These are phyloP conservation scores for Calonectria multiphialidica DNA, from an alignment of 2,329 filamentous ascomycete genomes.

Conservation along the genomic window DNA sequence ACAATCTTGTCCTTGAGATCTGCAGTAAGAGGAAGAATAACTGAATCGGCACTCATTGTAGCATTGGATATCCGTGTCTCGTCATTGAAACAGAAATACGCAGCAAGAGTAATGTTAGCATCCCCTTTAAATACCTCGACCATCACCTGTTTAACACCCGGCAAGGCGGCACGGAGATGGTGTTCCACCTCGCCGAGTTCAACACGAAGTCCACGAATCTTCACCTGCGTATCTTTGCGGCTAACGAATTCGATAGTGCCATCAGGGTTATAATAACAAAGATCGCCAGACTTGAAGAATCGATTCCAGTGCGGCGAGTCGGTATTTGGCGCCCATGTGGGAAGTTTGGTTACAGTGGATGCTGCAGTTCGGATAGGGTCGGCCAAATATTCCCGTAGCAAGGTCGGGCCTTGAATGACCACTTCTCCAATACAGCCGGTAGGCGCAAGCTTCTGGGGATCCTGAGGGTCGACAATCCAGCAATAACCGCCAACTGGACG, in stretches of 20 bases:
- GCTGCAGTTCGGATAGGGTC: neutral
- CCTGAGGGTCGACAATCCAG: neutral
- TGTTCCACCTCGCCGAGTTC: constrained; percentile 31
- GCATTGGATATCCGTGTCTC: neutral
- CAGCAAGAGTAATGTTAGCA: constrained; percentile 4
- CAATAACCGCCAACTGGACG: too few species aligned
- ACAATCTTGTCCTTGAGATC: neutral
- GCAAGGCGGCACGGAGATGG: constrained; percentile 4
- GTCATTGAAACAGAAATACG: constrained; percentile 8
- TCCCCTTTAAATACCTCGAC: constrained; percentile 9
- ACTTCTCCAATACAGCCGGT: neutral
- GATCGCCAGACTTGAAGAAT: constrained; percentile 39
- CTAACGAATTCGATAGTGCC: too few species aligned
- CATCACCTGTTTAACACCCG: neutral
- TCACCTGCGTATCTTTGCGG: too few species aligned
- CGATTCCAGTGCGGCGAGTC: constrained; percentile 27
- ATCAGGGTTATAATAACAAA: constrained; percentile 42
- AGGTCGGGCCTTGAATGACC: too few species aligned
- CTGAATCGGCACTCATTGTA: neutral
- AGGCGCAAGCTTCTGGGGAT: neutral
- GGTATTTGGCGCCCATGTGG: constrained; percentile 20
- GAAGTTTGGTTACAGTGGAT: constrained; percentile 36
- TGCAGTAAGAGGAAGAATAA: neutral
- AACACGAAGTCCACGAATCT: too few species aligned
- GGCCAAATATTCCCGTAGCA: too few species aligned